Evolutionary conservation across 257 asterid genomes (phyloP).

Genomic region (Rubia yunnanensis): DNA sequence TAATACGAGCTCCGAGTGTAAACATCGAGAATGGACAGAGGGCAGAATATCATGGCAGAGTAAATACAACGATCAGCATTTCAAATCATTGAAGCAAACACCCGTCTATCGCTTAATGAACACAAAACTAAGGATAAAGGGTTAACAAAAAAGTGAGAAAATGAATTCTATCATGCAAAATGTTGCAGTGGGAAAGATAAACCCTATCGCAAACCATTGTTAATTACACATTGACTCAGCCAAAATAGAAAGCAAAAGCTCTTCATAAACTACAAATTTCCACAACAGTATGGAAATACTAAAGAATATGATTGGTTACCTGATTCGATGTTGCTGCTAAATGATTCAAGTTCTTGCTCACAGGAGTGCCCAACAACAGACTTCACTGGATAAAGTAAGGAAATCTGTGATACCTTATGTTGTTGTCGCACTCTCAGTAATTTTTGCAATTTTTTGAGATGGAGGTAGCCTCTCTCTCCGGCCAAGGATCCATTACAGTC

Average conservation of each 20-base stretch:
- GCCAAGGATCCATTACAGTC: constrained; percentile 59
- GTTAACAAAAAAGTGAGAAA: not conserved
- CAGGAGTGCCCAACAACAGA: constrained; percentile 42
- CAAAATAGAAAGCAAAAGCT: not conserved
- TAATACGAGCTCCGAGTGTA: not conserved
- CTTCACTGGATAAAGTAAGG: constrained; percentile 79
- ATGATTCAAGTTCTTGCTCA: constrained; percentile 87
- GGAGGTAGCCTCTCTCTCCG: constrained; percentile 68
- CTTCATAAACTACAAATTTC: not conserved
- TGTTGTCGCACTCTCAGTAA: constrained; percentile 63
- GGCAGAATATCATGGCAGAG: not conserved
- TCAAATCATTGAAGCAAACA: not conserved
- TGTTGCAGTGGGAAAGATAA: not conserved
- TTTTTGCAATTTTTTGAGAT: constrained; percentile 46
- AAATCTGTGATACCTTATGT: constrained; percentile 72
- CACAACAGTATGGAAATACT: not conserved
- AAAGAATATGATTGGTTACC: constrained; percentile 25
- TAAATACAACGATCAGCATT: constrained; percentile 3
- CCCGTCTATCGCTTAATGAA: not conserved
- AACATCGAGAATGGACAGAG: not conserved
- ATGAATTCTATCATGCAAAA: not conserved
- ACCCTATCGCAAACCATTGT: not conserved
- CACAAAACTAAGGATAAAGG: not conserved
- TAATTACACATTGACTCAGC: not conserved
- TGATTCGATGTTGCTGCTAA: constrained; percentile 44